Evolutionary conservation across 169 alveolate species (phyloP).

Genomic region (Cryptosporidium muris): DNA sequence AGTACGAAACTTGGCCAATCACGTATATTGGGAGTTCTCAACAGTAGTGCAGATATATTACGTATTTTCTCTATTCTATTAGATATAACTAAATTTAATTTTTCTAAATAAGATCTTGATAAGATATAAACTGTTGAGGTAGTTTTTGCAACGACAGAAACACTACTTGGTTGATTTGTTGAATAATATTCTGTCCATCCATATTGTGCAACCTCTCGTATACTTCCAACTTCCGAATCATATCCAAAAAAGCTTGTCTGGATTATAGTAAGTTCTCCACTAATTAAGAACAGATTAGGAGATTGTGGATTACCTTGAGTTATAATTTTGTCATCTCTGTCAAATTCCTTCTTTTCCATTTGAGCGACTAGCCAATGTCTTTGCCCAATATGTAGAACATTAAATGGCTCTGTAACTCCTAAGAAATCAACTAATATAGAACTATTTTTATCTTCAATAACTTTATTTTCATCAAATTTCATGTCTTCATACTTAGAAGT

Average conservation of each 20-base stretch:
- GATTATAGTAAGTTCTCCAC: constrained; percentile 45
- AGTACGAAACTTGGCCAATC: constrained; percentile 51
- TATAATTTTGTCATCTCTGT: constrained; percentile 27
- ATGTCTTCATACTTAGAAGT: constrained; percentile 27
- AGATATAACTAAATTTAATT: constrained; percentile 11
- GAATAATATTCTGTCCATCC: constrained; percentile 62
- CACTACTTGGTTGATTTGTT: constrained; percentile 14
- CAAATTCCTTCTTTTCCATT: constrained; percentile 20
- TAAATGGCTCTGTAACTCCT: constrained; percentile 26
- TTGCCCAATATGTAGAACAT: constrained; percentile 40
- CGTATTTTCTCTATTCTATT: constrained; percentile 43
- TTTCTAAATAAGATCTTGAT: constrained; percentile 13
- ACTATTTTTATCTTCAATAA: constrained; percentile 9
- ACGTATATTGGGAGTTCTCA: constrained; percentile 46
- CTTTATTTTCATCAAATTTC: neutral
- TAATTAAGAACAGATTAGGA: constrained; percentile 18
- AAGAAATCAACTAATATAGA: neutral
- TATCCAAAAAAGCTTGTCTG: constrained; percentile 66
- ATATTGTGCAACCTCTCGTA: constrained; percentile 2
- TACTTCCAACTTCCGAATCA: constrained; percentile 24
- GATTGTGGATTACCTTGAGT: constrained; percentile 65
- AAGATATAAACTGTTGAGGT: constrained; percentile 21
- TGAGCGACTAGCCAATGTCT: constrained; percentile 32
- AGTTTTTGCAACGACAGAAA: constrained; percentile 20
- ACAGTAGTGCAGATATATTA: constrained; percentile 21